A percentile compares a stretch with the other conserved stretches of the same genome.
Conservation (phyloP, 169 alveolate species). For the Cryptosporidium sp. region DNA sequence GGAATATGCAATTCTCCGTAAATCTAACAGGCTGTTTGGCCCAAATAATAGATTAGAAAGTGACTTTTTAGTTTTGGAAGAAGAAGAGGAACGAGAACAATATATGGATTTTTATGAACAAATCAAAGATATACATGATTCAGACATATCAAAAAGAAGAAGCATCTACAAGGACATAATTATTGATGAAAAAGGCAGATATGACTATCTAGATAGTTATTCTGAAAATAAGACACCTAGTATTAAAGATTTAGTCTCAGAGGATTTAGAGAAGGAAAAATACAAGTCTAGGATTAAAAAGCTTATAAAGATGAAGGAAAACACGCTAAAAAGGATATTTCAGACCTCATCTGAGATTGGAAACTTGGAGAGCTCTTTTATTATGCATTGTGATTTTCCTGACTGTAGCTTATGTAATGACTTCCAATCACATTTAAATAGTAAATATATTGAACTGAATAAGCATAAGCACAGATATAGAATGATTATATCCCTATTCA, state of each 20-base stretch:
- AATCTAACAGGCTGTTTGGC: background rate
- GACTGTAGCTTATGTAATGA: slow-evolving; percentile 27
- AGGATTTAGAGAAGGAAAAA: slow-evolving; percentile 31
- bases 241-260: background rate
- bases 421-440: slow-evolving; percentile 41
- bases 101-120: background rate
- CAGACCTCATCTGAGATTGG: background rate
- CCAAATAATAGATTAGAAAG: slow-evolving; percentile 3
- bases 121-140: background rate
- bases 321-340: background rate
- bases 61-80: slow-evolving; percentile 34
- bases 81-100: slow-evolving; percentile 44
- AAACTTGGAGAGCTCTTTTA: slow-evolving; percentile 11
- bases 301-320: slow-evolving; percentile 28
- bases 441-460: slow-evolving; percentile 18
- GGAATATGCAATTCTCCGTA: slow-evolving; percentile 41
- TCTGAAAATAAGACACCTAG: background rate
- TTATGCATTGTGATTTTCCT: slow-evolving; percentile 24
- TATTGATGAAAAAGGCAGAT: background rate
- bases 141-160: background rate
- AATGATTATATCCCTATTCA: slow-evolving; percentile 8
- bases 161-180: background rate
- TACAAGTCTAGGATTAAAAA: slow-evolving; percentile 40
- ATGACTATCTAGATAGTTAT: background rate
- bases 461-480: slow-evolving; percentile 1